A percentile compares a stretch with the other conserved stretches of the same genome.
Evolutionary conservation across 495 filamentous ascomycete species (phyloP).

Genomic region (Neurospora sp.): DNA sequence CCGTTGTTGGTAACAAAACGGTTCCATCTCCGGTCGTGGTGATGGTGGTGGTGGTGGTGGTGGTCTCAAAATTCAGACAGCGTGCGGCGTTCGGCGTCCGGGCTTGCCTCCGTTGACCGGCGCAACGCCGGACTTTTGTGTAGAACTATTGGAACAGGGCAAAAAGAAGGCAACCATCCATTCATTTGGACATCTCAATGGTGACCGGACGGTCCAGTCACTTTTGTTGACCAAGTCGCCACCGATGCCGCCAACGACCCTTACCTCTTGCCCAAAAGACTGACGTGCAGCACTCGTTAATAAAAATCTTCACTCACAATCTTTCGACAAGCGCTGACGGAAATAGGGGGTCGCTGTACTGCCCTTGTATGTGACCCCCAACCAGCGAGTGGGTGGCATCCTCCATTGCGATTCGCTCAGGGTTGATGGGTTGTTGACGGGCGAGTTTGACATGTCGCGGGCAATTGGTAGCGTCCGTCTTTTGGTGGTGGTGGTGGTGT

Average conservation of each 20-base stretch:
- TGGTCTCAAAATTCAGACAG: background rate
- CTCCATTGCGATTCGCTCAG: background rate
- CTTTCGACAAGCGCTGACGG: background rate
- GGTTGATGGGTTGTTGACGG: background rate
- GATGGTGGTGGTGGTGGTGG: background rate
- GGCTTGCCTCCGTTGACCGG: background rate
- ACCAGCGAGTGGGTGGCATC: background rate
- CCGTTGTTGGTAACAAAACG: background rate
- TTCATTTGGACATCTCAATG: background rate
- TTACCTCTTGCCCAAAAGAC: background rate
- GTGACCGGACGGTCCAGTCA: background rate
- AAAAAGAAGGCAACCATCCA: background rate
- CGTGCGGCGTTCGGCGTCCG: background rate
- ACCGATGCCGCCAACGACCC: background rate
- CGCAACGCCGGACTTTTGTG: background rate
- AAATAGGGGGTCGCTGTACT: background rate
- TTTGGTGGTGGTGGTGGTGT: background rate
- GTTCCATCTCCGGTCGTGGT: background rate
- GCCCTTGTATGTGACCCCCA: background rate
- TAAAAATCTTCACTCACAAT: background rate
- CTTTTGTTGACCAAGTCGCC: background rate
- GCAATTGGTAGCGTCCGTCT: background rate
- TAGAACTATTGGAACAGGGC: background rate
- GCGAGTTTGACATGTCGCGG: background rate
- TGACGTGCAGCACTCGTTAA: background rate